These are phyloP conservation scores for Penstemon newberryi DNA, from an alignment of 257 asterid genomes.

Conservation along the genomic window DNA sequence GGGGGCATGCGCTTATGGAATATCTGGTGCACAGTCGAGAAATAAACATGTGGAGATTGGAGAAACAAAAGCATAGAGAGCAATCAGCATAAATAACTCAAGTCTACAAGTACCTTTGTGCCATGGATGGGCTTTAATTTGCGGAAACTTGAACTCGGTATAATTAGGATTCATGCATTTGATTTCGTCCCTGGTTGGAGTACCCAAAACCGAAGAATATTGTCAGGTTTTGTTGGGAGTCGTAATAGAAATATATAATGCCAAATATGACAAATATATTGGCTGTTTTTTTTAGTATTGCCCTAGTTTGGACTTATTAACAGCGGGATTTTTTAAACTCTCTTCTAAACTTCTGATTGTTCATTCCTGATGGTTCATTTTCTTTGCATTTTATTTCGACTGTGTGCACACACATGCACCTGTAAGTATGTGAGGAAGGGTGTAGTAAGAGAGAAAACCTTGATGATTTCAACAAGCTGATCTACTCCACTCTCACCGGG, in stretches of 20 bases:
- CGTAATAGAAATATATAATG: conserved; percentile 1
- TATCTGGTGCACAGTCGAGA: conserved; percentile 43
- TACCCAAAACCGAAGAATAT: conserved; percentile 65
- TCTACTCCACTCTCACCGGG: conserved; percentile 99
- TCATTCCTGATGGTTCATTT: too few species aligned
- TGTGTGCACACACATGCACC: neutral
- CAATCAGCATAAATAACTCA: neutral
- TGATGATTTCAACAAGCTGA: conserved; percentile 96
- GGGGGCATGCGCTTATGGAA: conserved; percentile 78
- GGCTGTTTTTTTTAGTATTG: too few species aligned
- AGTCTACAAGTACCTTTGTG: conserved; percentile 54
- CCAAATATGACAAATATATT: neutral
- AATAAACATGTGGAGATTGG: neutral
- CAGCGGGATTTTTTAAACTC: too few species aligned
- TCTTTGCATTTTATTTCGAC: neutral
- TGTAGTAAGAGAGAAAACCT: conserved; percentile 52
- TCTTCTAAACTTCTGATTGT: too few species aligned
- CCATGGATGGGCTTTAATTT: conserved; percentile 85
- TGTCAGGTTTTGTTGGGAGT: conserved; percentile 18
- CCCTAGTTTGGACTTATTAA: too few species aligned
- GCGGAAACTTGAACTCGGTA: conserved; percentile 80
- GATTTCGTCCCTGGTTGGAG: conserved; percentile 89
- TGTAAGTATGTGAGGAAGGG: neutral
- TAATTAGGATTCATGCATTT: conserved; percentile 89
- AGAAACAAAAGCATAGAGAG: conserved; percentile 19